phyloP scores from a whole-genome alignment of 768 basidiomycete genomes.

The Termitomyces titanicus region DNA sequence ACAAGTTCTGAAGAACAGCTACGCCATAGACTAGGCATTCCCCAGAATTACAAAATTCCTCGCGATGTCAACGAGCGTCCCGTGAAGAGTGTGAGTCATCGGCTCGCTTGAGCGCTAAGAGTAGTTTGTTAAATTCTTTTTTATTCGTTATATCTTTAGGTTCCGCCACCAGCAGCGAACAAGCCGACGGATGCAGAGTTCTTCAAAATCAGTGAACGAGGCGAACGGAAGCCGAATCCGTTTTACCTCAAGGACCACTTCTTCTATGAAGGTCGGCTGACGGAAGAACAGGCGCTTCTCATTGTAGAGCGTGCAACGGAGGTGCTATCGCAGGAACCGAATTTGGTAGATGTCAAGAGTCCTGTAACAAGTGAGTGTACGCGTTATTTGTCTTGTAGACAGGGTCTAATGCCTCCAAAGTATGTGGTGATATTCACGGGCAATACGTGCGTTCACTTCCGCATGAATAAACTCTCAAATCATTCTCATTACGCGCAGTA shows the following conservation, averaged over 20 bases:
- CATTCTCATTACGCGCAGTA: slow-evolving; percentile 48
- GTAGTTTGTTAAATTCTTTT: background rate
- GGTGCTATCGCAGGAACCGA: slow-evolving; percentile 72
- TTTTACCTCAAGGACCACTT: slow-evolving; percentile 87
- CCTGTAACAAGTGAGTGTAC: slow-evolving; percentile 82
- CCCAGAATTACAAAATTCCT: slow-evolving; percentile 11
- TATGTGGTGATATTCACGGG: slow-evolving; percentile 96
- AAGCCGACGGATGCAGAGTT: slow-evolving; percentile 74
- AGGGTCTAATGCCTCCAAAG: slow-evolving; percentile 34
- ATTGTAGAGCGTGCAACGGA: slow-evolving; percentile 70
- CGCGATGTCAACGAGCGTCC: slow-evolving; percentile 15
- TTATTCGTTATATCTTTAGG: slow-evolving; percentile 54
- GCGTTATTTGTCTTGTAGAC: background rate
- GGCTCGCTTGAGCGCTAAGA: slow-evolving; percentile 4
- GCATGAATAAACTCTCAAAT: background rate
- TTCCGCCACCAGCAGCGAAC: slow-evolving; percentile 60
- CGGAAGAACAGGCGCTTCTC: slow-evolving; percentile 80
- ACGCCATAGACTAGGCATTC: slow-evolving; percentile 14
- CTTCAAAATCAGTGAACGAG: slow-evolving; percentile 48
- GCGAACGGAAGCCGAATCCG: slow-evolving; percentile 65
- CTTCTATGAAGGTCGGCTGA: slow-evolving; percentile 78
- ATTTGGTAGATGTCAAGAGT: slow-evolving; percentile 81
- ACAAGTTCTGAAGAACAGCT: background rate
- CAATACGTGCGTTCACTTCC: slow-evolving; percentile 69
- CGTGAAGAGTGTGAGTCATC: slow-evolving; percentile 15